Evolutionary conservation across 805 yeast species (phyloP).

Genomic region (Pichia nakasei): DNA sequence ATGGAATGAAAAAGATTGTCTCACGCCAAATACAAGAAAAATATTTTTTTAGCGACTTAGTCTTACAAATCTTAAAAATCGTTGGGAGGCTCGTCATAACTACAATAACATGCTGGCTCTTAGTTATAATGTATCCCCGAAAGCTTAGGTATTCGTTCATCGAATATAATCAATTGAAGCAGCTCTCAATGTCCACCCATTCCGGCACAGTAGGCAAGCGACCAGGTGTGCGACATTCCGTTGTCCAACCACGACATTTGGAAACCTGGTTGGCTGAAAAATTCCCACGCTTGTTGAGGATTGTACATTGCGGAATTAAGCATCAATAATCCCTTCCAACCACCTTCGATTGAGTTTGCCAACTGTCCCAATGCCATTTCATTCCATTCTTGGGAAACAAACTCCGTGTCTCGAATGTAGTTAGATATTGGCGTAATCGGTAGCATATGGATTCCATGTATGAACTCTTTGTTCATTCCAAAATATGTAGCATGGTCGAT

Average conservation of each 20-base stretch:
- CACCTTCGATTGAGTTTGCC: constrained; percentile 36
- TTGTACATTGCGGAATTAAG: constrained; percentile 38
- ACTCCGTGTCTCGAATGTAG: constrained; percentile 41
- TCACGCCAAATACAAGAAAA: too few relatives aligned
- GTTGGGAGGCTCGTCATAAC: too few relatives aligned
- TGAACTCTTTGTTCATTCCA: constrained; percentile 51
- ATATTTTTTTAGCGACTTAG: too few relatives aligned
- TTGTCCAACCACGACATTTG: constrained; percentile 39
- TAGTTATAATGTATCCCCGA: too few relatives aligned
- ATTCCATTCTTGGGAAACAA: constrained; percentile 39
- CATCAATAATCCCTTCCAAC: constrained; percentile 55
- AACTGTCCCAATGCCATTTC: constrained; percentile 25
- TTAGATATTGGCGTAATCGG: constrained; percentile 60
- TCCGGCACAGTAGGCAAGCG: constrained; percentile 52
- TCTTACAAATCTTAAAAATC: too few relatives aligned
- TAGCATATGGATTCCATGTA: constrained; percentile 74
- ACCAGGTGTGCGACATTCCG: constrained; percentile 59
- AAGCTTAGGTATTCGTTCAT: too few relatives aligned
- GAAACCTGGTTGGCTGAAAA: constrained; percentile 30
- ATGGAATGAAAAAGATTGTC: too few relatives aligned
- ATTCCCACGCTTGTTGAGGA: constrained; percentile 32
- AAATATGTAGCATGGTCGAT: constrained; percentile 67
- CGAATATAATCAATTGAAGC: too few relatives aligned
- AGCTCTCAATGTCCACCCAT: constrained; percentile 19
- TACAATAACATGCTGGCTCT: too few relatives aligned